Evolutionary conservation across 345 rosid genomes (phyloP).

Genomic region (Ceriops decandra): DNA sequence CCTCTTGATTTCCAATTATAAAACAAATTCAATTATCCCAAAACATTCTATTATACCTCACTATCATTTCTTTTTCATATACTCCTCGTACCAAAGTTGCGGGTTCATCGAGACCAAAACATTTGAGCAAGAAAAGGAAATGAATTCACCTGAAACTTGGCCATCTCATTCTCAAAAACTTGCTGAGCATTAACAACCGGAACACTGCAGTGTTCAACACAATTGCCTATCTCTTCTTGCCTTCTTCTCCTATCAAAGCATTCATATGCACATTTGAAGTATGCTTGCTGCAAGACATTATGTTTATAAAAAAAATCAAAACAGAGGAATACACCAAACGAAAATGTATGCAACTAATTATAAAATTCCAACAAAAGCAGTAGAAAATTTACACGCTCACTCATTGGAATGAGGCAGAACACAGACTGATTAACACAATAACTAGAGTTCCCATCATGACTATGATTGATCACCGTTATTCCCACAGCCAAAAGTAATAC

Average conservation of each 20-base stretch:
- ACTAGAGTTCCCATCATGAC: background rate
- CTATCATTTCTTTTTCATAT: too few relatives aligned
- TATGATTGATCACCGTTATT: too few relatives aligned
- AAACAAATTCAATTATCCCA: too few relatives aligned
- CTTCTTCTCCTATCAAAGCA: conserved; percentile 80
- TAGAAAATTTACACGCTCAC: background rate
- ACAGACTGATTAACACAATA: background rate
- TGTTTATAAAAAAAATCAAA: conserved; percentile 5
- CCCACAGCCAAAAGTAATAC: too few relatives aligned
- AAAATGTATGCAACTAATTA: background rate
- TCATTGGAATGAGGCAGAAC: background rate
- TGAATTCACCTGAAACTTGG: conserved; percentile 74
- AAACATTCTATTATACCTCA: too few relatives aligned
- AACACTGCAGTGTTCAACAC: conserved; percentile 73
- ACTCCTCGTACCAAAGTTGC: too few relatives aligned
- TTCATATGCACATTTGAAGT: conserved; percentile 85
- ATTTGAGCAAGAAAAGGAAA: too few relatives aligned
- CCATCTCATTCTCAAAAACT: conserved; percentile 79
- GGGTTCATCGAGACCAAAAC: too few relatives aligned
- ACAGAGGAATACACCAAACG: background rate
- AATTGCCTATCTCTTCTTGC: conserved; percentile 73
- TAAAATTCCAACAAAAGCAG: too few relatives aligned
- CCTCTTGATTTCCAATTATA: too few relatives aligned
- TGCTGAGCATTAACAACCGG: conserved; percentile 75
- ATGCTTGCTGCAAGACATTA: conserved; percentile 70